Percentiles rank a stretch among this genome's conserved stretches.
These are phyloP conservation scores for Musa acuminata DNA, from an alignment of 176 grass and related monocot species.

Conservation along the genomic window DNA sequence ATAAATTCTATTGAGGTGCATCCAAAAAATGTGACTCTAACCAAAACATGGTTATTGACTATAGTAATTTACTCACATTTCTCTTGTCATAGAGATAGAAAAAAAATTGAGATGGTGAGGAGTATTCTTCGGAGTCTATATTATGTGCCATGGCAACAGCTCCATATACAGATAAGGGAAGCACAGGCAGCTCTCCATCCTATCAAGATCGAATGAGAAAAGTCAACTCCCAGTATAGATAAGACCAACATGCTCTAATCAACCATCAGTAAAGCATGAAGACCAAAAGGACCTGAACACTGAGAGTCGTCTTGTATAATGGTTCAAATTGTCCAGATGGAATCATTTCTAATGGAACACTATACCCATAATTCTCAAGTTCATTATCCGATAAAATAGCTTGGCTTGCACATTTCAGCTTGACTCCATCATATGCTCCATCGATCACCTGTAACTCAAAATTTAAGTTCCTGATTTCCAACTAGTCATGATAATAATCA, in stretches of 20 bases:
- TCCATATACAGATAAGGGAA: slow-evolving; percentile 90
- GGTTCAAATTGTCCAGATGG: slow-evolving; percentile 94
- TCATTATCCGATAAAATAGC: slow-evolving; percentile 70
- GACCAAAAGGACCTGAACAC: slow-evolving; percentile 50
- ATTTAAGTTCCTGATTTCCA: not conserved
- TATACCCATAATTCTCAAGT: slow-evolving; percentile 46
- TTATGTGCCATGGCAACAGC: slow-evolving; percentile 88
- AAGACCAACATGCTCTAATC: not conserved
- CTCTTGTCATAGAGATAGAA: slow-evolving; percentile 99
- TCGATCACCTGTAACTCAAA: slow-evolving; percentile 54
- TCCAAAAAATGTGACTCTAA: not conserved
- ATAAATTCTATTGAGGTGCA: not conserved
- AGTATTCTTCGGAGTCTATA: slow-evolving; percentile 75
- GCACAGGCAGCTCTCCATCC: slow-evolving; percentile 92
- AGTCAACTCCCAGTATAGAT: not conserved
- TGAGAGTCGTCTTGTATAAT: slow-evolving; percentile 73
- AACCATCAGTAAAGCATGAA: not conserved
- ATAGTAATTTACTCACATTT: slow-evolving; percentile 49
- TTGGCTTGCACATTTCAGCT: slow-evolving; percentile 72
- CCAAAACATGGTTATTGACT: not conserved
- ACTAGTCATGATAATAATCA: not conserved
- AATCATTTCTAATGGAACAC: slow-evolving; percentile 74
- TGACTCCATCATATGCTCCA: slow-evolving; percentile 66
- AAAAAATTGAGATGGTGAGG: slow-evolving; percentile 81
- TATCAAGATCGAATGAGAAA: slow-evolving; percentile 20